Evolutionary conservation across 2,329 filamentous ascomycete genomes (phyloP).

Genomic region (Moelleriella libera): DNA sequence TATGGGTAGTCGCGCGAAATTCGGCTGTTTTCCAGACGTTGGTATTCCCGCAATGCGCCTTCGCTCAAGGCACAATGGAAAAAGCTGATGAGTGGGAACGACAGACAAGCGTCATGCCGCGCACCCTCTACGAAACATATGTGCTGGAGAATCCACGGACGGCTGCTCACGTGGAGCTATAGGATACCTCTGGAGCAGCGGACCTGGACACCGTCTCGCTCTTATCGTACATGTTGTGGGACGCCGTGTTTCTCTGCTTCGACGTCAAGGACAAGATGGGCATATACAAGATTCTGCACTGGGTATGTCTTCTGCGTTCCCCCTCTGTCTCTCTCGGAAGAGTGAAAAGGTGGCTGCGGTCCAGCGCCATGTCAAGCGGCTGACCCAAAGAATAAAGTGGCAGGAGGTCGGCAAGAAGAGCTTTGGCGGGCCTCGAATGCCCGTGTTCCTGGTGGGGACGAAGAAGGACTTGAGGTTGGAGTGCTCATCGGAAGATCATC

Average conservation of each 20-base stretch:
- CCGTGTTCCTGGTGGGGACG: conserved; percentile 17
- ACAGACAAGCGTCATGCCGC: conserved; percentile 17
- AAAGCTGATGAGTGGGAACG: background rate
- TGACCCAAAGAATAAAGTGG: conserved; percentile 6
- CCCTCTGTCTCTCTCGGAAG: background rate
- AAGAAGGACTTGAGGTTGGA: conserved; percentile 17
- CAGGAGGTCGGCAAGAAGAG: conserved; percentile 7
- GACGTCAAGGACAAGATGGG: conserved; percentile 20
- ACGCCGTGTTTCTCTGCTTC: conserved; percentile 24
- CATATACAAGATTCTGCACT: conserved; percentile 18
- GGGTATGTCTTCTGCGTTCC: conserved; percentile 13
- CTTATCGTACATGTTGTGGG: conserved; percentile 21
- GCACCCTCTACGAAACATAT: conserved; percentile 22
- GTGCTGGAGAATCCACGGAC: conserved; percentile 11
- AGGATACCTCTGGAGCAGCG: conserved; percentile 24
- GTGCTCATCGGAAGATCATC: conserved; percentile 6
- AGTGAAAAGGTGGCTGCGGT: no score
- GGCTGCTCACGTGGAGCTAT: conserved; percentile 18
- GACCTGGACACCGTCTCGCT: conserved; percentile 20
- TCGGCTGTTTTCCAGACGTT: conserved; percentile 23
- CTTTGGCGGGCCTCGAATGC: conserved; percentile 5
- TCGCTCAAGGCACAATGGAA: no score
- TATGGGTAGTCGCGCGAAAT: conserved; percentile 18
- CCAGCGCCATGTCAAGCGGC: no score
- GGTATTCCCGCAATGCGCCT: conserved; percentile 4